phyloP scores from a whole-genome alignment of 306 rosid species.

The Castanea mollissima region DNA sequence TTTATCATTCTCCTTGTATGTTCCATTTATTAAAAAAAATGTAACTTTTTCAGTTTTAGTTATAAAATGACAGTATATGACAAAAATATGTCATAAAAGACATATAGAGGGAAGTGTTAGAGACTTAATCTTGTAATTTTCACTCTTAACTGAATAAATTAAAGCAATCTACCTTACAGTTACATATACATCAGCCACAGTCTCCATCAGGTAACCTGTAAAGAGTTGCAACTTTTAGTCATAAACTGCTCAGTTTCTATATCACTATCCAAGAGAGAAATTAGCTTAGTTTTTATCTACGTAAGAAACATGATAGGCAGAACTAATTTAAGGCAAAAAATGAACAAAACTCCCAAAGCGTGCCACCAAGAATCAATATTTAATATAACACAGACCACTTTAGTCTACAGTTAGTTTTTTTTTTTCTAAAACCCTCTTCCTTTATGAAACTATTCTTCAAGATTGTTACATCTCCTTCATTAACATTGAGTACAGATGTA shows the following conservation, averaged over 20 bases:
- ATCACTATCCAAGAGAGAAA: constrained; percentile 2
- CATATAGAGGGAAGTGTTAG: neutral
- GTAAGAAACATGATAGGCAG: constrained; percentile 1
- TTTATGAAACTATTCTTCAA: neutral
- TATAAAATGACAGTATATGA: neutral
- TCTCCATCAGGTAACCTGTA: constrained; percentile 82
- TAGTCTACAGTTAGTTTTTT: neutral
- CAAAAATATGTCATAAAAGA: neutral
- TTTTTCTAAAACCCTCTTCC: neutral
- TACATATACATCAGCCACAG: constrained; percentile 43
- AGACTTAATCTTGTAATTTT: constrained; percentile 12
- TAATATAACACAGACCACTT: neutral
- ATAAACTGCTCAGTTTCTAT: constrained; percentile 11
- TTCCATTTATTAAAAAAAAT: constrained; percentile 7
- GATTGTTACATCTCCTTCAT: neutral
- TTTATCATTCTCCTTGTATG: constrained; percentile 1
- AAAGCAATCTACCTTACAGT: constrained; percentile 55
- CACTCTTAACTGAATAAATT: constrained; percentile 15
- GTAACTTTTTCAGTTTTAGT: neutral
- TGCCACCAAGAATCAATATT: neutral
- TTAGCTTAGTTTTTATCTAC: neutral
- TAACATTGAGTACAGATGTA: neutral
- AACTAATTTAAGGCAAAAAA: constrained; percentile 9
- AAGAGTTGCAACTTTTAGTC: constrained; percentile 19
- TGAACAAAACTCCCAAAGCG: constrained; percentile 10